These are phyloP conservation scores for Rhodotorula sp. DNA, from an alignment of 1,284 basidiomycete species.

Conservation along the genomic window DNA sequence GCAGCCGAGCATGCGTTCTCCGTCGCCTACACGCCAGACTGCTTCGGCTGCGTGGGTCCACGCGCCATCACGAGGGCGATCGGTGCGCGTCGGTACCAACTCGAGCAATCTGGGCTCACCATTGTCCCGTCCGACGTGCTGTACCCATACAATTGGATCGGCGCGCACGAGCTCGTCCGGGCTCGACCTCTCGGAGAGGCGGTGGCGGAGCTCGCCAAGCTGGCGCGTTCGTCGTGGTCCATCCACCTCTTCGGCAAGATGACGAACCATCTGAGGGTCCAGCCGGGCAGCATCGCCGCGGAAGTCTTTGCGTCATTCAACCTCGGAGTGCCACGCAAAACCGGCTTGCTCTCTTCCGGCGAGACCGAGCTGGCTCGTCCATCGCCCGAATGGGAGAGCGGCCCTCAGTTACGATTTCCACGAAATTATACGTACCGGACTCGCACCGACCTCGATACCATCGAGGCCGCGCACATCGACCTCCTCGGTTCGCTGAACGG, in stretches of 20 bases:
- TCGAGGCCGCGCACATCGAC: constrained; percentile 14
- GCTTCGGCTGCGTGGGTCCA: constrained; percentile 37
- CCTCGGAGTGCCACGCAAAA: constrained; percentile 17
- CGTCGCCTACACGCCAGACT: constrained; percentile 25
- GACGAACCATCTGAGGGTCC: constrained; percentile 37
- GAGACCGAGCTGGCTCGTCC: constrained; percentile 15
- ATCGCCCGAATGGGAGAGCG: neutral
- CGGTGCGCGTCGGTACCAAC: constrained; percentile 20
- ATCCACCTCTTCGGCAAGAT: constrained; percentile 38
- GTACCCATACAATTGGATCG: constrained; percentile 32
- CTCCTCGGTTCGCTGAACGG: constrained; percentile 33
- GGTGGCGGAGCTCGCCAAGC: constrained; percentile 12
- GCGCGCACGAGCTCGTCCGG: constrained; percentile 36
- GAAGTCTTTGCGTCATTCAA: constrained; percentile 32
- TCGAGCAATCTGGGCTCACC: constrained; percentile 33
- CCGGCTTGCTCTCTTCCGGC: constrained; percentile 20
- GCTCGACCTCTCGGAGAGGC: constrained; percentile 10
- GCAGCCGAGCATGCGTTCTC: constrained; percentile 37
- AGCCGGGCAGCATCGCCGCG: constrained; percentile 25
- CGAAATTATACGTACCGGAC: constrained; percentile 16
- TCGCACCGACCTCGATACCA: constrained; percentile 2
- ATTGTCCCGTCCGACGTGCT: constrained; percentile 32
- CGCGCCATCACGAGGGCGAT: constrained; percentile 33
- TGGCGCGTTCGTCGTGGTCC: constrained; percentile 25
- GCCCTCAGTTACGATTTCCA: constrained; percentile 19